Conservation (phyloP, 805 yeast genomes). For the Wickerhamomyces alni region DNA sequence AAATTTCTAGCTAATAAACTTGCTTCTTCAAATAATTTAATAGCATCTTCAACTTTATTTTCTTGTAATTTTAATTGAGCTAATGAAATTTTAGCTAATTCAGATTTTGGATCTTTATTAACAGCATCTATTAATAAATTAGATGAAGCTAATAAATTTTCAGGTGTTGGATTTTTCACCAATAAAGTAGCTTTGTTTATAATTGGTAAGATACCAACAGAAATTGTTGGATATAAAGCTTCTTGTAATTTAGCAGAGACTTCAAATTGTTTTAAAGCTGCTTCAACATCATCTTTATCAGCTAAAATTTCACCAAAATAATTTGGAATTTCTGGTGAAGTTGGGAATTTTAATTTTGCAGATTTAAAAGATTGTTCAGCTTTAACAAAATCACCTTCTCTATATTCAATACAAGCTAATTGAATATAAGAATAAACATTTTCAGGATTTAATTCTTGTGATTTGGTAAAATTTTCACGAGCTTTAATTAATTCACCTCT, state of each 20-base stretch:
- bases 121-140: conserved; percentile 67
- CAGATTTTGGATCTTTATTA: conserved; percentile 80
- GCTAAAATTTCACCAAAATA: conserved; percentile 92
- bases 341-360: conserved; percentile 72
- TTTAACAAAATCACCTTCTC: conserved; percentile 52
- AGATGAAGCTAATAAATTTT: conserved; percentile 50
- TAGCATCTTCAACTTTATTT: conserved; percentile 78
- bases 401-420: conserved; percentile 86
- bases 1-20: conserved; percentile 75
- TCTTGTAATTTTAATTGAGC: conserved; percentile 88
- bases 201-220: conserved; percentile 85
- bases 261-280: conserved; percentile 81
- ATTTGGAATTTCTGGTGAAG: conserved; percentile 88
- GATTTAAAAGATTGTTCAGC: conserved; percentile 63
- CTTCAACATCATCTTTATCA: conserved; percentile 66
- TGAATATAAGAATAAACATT: conserved; percentile 87
- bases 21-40: conserved; percentile 74
- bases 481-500: conserved; percentile 73
- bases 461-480: conserved; percentile 64
- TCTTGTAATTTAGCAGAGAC: conserved; percentile 79
- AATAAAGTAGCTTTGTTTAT: conserved; percentile 80
- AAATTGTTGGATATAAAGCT: conserved; percentile 49
- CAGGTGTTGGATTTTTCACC: conserved; percentile 43
- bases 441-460: conserved; percentile 65
- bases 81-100: conserved; percentile 82